These are phyloP conservation scores for Themeda triandra DNA, from an alignment of 176 grass and related monocot species.

Conservation along the genomic window DNA sequence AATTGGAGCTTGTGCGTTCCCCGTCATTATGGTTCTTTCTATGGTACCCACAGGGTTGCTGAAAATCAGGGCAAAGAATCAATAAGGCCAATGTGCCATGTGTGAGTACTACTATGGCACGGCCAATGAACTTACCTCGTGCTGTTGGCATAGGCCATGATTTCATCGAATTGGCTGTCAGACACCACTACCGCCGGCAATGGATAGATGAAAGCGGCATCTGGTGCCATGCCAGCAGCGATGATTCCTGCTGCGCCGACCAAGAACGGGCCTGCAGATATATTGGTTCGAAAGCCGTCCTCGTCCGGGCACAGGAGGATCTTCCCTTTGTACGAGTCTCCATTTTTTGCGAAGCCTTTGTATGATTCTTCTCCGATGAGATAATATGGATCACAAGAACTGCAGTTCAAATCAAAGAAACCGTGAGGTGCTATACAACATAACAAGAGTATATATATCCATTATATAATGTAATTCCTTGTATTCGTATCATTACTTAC, in stretches of 20 bases:
- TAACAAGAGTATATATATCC: not conserved
- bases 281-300: not conserved
- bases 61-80: not conserved
- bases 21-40: not conserved
- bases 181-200: not conserved
- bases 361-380: not conserved
- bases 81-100: too few relatives aligned
- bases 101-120: too few relatives aligned
- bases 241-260: conserved; percentile 9
- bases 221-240: not conserved
- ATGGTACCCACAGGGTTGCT: conserved; percentile 36
- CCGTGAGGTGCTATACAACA: not conserved
- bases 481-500: not conserved
- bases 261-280: not conserved
- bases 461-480: too few relatives aligned
- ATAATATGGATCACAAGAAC: not conserved
- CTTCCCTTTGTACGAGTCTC: not conserved
- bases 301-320: not conserved
- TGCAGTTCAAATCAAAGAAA: not conserved
- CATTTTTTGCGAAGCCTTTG: too few relatives aligned
- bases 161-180: not conserved
- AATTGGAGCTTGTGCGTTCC: conserved; percentile 24
- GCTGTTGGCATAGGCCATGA: conserved; percentile 22
- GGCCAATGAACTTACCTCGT: not conserved
- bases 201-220: not conserved